Evolutionary conservation across 2,329 filamentous ascomycete species (phyloP).

Genomic region (Tolypocladium pustulatum): DNA sequence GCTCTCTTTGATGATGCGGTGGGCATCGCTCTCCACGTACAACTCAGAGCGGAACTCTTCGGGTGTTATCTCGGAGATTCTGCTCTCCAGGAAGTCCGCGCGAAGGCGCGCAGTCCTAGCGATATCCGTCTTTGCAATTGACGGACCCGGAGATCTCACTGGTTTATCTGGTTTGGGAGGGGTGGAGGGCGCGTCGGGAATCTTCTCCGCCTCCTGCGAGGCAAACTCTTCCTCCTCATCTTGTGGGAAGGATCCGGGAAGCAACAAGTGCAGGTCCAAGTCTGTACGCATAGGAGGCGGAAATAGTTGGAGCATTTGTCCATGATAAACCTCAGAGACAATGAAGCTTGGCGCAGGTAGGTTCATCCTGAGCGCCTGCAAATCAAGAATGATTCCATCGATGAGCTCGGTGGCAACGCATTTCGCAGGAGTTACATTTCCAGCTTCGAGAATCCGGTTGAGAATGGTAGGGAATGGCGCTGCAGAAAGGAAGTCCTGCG

Average conservation of each 20-base stretch:
- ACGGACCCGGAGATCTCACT: not conserved
- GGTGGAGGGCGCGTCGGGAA: not conserved
- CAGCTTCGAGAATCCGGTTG: constrained; percentile 10
- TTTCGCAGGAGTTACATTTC: not conserved
- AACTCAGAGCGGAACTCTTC: constrained; percentile 9
- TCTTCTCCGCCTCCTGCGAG: not conserved
- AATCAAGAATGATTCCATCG: constrained; percentile 16
- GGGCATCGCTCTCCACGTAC: constrained; percentile 10
- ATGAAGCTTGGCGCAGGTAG: constrained; percentile 19
- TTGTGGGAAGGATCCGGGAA: constrained; percentile 18
- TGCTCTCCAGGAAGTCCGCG: constrained; percentile 3
- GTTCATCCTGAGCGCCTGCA: constrained; percentile 15
- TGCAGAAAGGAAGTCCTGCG: constrained; percentile 15
- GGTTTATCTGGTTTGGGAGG: not conserved
- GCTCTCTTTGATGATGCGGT: constrained; percentile 8
- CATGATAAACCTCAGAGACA: constrained; percentile 12
- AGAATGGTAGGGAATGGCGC: constrained; percentile 15
- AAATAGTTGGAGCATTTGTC: constrained; percentile 12
- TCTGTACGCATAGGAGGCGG: constrained; percentile 8
- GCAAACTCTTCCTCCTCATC: constrained; percentile 7
- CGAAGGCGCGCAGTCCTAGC: constrained; percentile 5
- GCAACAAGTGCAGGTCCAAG: constrained; percentile 5
- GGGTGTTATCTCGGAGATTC: constrained; percentile 7
- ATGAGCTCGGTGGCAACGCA: constrained; percentile 13
- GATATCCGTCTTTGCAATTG: constrained; percentile 1